Base-by-base conservation (phyloP, 139 green algal species). In the Chlorella vulgaris region DNA sequence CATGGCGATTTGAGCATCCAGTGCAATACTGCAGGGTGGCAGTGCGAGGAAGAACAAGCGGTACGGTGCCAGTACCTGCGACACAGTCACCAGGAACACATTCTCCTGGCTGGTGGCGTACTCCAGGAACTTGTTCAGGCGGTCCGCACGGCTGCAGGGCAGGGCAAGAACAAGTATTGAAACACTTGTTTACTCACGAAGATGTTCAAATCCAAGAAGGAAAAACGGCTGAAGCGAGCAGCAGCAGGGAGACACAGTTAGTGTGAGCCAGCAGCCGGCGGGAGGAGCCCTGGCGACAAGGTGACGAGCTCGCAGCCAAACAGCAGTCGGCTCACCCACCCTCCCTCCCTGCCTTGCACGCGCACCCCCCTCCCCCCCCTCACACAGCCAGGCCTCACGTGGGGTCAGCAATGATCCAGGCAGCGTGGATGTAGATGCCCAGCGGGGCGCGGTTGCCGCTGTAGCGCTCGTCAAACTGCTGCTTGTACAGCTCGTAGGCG, bases 371-470 rank as follows among this genome's bases (percentile, higher is more conserved):
- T n/a, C n/a, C n/a, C n/a, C 47, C 10, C 47, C 47, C 47, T 58
- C 47, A 58, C 13, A 10, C 47, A 58, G 47, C 47, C 47, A 58
- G 47, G 26, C 29, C 62, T 22, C 58, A 71, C 74, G 8, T 69
- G 31, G 55, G 29, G 31, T 80, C 69, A 3, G 69, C 69, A 5
- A 80, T 74, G 35, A 84, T 58, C 80, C 80, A 84, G 40, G 80
- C 80, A 24, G 80, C 80, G 13, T 80, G 69, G 28, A 80, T 62
- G 80, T 69, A 84, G 40, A 84, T 74, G 69, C 80, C 80, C 69
- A 84, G 42, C 7, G 80, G 80, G 13, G 80, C 69, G 40, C 80
- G 80, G 80, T 84, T 84, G 80, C 74, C 77, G 15, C 43, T 35
- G 77, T 83, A 83, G 4, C 66, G 66, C 38, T 69, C 24, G 28